phyloP scores from a whole-genome alignment of 441 rosid genomes.

The Adansonia madagascariensis region DNA sequence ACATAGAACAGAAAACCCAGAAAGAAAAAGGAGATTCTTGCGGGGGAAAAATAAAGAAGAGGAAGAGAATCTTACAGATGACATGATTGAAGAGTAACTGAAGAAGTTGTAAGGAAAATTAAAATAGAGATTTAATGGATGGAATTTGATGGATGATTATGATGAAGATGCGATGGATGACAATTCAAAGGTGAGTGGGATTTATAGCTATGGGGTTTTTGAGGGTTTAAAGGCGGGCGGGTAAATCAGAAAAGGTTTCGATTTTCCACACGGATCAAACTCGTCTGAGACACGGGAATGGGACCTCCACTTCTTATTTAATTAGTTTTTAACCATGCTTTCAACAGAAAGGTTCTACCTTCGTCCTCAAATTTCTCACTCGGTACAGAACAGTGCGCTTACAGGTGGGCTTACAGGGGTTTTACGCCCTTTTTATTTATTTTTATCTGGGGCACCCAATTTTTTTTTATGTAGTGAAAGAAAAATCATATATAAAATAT shows the following conservation, averaged over 20 bases:
- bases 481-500: too few species aligned
- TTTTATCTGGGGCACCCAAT: too few species aligned
- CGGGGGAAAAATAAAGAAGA: not conserved
- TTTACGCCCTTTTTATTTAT: too few species aligned
- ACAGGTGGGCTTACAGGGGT: too few species aligned
- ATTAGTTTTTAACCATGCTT: not conserved
- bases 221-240: not conserved
- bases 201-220: conserved; percentile 9
- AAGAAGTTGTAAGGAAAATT: not conserved
- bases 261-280: conserved; percentile 20
- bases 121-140: not conserved
- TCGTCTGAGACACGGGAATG: conserved; percentile 14
- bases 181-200: not conserved
- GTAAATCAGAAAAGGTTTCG: not conserved
- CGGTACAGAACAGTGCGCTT: not conserved
- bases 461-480: too few species aligned
- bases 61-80: conserved; percentile 20
- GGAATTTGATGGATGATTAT: not conserved
- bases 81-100: conserved; percentile 5
- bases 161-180: not conserved
- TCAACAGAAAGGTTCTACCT: not conserved
- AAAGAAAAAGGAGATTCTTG: not conserved
- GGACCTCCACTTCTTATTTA: not conserved
- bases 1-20: not conserved
- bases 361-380: not conserved